Evolutionary conservation across 2,329 filamentous ascomycete genomes (phyloP), one percentile per base, ranked within the genome.

Genomic region (Cucurbitaria berberidis): DNA sequence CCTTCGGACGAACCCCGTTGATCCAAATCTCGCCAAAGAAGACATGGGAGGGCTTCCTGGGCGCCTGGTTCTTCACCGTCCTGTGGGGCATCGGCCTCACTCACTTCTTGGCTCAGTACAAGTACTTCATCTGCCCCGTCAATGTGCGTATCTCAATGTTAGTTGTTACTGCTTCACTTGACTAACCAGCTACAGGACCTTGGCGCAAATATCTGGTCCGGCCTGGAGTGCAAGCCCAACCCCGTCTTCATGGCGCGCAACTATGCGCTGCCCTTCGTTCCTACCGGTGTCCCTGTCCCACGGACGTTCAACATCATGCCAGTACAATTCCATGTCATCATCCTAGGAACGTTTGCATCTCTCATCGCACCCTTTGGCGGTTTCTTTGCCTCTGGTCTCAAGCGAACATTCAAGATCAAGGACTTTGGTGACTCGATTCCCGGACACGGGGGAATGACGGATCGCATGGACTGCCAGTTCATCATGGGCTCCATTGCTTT

Each of bases 401-500:
- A 99, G 84, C 90, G 95, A 26, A 97, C 93, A 3, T 99, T 99
- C 81, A 98, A 99, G 81, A 96, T 99, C 83, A 99, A 99, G 83
- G 95, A 99, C 79, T 99, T 99, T 78, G 95, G 95, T 64, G 91
- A 99, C 77, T 96, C 92, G 1, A 99, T 99, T 65, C 95, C 95
- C 1, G 95, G 95, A 19, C 95, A 99, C 69, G 95, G 95, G 56
- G 95, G 95, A 65, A 98, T 99, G 80, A 99, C 95, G 15, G 95
- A 99, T 74, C 90, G 95, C 57, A 98, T 99, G 93, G 95, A 99
- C 74, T 99, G 95, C 76, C 95, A 99, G 74, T 99, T 99, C 79
- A 98, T 98, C 80, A 99, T 99, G 95, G 95, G 95, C 8, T 95
- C 96, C 77, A 98, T 99, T 69, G 86, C 93, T 15, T 98, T 92